Conservation (phyloP, 2,329 filamentous ascomycete species). For the Cadophora sp. region DNA sequence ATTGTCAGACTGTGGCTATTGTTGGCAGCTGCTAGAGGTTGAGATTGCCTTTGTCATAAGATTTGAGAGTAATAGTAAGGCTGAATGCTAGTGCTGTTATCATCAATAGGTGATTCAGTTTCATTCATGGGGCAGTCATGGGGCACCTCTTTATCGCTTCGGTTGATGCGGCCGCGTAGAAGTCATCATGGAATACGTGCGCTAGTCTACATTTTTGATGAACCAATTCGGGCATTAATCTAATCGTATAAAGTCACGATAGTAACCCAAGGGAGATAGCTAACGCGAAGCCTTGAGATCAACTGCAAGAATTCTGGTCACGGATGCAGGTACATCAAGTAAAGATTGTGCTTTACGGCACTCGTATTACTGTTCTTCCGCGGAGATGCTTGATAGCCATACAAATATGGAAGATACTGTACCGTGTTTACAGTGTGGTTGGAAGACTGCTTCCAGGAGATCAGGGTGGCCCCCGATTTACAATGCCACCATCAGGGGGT, state of each 20-base stretch:
- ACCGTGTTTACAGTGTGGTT: neutral
- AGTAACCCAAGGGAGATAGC: neutral
- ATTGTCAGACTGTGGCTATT: slow-evolving; percentile 1
- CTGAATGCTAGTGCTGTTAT: slow-evolving; percentile 6
- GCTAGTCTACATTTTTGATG: neutral
- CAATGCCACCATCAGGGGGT: neutral
- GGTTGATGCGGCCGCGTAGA: neutral
- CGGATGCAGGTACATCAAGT: neutral
- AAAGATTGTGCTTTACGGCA: neutral
- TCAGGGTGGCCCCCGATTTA: neutral
- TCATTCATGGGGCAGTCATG: no score
- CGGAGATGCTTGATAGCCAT: neutral
- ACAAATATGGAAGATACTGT: neutral
- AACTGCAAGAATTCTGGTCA: neutral
- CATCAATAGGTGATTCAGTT: neutral
- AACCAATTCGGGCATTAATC: neutral
- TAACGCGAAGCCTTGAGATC: neutral
- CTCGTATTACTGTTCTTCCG: neutral
- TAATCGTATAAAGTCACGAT: no score
- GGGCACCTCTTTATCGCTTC: neutral
- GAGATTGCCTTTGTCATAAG: neutral
- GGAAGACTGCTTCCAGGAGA: neutral
- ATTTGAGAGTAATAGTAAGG: neutral
- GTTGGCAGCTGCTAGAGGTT: slow-evolving; percentile 6
- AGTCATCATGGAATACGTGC: neutral